phyloP scores from a whole-genome alignment of 2,329 filamentous ascomycete genomes.

The Verticillium tricorpus region DNA sequence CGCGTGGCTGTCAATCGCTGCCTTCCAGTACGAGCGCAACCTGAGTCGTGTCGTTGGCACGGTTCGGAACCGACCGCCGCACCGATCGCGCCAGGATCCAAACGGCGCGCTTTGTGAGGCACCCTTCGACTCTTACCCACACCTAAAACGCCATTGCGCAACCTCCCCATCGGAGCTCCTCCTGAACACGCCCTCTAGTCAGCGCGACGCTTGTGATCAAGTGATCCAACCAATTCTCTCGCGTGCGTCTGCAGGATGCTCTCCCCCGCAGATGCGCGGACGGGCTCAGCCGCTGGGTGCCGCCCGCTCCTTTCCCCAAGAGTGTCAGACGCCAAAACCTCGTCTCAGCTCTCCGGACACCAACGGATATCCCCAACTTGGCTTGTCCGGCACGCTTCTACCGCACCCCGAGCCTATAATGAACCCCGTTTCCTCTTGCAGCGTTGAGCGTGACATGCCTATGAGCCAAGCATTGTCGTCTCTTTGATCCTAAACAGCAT shows the following conservation, averaged over 20 bases:
- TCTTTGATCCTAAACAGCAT: not conserved
- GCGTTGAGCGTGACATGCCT: not conserved
- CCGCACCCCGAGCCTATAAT: not conserved
- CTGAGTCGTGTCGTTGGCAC: no score
- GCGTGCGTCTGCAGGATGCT: not conserved
- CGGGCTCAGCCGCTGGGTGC: not conserved
- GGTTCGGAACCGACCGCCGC: no score
- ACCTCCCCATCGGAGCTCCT: not conserved
- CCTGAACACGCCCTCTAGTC: not conserved
- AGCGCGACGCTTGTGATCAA: not conserved
- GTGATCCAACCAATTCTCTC: not conserved
- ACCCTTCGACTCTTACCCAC: not conserved
- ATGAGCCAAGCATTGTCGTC: not conserved
- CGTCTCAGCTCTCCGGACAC: constrained; percentile 15
- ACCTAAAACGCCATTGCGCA: not conserved
- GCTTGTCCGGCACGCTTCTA: constrained; percentile 5
- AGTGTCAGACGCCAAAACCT: not conserved
- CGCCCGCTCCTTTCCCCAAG: not conserved
- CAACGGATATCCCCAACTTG: constrained; percentile 26
- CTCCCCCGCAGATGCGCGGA: not conserved
- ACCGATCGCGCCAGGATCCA: no score
- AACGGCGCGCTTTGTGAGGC: not conserved
- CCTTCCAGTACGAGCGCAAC: no score
- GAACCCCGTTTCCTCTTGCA: not conserved
- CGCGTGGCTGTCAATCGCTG: no score